Percentiles rank a stretch among this genome's conserved stretches.
phyloP scores from a whole-genome alignment of 345 rosid species.

The Physaria fendleri region DNA sequence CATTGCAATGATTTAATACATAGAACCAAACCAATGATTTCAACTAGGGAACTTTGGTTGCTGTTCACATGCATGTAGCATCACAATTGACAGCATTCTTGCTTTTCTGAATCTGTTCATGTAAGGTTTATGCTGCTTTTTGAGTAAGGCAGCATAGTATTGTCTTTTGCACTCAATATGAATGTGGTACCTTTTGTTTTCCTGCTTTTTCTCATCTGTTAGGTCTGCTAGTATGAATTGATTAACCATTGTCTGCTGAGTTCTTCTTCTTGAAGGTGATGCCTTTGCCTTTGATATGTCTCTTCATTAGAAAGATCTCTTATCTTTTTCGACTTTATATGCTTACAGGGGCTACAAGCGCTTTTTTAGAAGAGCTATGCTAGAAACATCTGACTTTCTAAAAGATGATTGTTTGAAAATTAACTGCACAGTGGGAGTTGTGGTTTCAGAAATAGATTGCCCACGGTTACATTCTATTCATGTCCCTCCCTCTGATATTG shows the following conservation, averaged over 20 bases:
- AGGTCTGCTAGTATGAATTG: neutral
- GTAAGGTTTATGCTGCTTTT: neutral
- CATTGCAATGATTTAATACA: neutral
- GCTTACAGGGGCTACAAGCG: conserved; percentile 89
- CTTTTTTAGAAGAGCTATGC: conserved; percentile 63
- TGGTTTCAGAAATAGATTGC: conserved; percentile 76
- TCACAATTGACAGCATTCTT: neutral
- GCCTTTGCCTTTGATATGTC: neutral
- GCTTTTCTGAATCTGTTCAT: neutral
- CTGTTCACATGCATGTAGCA: neutral
- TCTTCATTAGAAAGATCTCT: neutral
- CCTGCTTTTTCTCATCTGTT: neutral
- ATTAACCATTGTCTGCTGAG: neutral
- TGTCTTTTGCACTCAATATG: neutral
- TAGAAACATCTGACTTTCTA: conserved; percentile 77
- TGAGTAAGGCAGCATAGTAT: neutral
- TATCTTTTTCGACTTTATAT: neutral
- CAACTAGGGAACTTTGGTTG: neutral
- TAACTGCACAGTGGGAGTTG: conserved; percentile 91
- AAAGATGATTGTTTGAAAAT: conserved; percentile 88
- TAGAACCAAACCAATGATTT: neutral
- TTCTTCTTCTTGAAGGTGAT: neutral
- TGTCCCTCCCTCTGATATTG: conserved; percentile 88
- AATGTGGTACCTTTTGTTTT: neutral
- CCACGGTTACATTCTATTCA: conserved; percentile 72